These are phyloP conservation scores for Rhodomyrtus psidioides DNA, from an alignment of 441 rosid genomes.

Conservation along the genomic window DNA sequence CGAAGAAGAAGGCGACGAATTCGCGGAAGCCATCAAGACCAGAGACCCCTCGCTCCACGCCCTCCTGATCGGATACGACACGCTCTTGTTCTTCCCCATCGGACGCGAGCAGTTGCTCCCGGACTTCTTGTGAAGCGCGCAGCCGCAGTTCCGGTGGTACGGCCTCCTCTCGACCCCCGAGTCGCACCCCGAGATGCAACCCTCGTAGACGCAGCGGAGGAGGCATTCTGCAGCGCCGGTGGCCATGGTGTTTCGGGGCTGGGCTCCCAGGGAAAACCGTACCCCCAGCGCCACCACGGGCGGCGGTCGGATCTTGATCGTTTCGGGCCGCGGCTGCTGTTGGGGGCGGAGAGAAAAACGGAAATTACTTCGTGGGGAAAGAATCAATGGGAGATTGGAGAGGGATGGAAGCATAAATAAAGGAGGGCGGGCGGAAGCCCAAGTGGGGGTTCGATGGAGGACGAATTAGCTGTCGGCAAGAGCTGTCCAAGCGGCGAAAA, in stretches of 20 bases:
- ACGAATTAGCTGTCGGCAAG: not conserved
- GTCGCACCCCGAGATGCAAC: not conserved
- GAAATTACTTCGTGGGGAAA: not conserved
- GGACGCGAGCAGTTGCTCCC: not conserved
- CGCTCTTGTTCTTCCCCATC: not conserved
- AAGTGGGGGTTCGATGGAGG: not conserved
- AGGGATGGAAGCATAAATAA: not conserved
- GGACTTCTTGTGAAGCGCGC: not conserved
- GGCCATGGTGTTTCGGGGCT: not conserved
- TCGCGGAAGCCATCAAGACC: not conserved
- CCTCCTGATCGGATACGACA: conserved; percentile 5
- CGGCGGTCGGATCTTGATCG: not conserved
- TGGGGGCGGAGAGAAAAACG: not conserved
- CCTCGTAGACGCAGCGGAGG: not conserved
- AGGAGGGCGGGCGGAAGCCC: not conserved
- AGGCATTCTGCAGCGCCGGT: not conserved
- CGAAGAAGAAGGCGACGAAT: conserved; percentile 1
- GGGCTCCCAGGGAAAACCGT: not conserved
- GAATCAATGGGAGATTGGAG: accelerated
- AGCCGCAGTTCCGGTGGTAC: conserved; percentile 3
- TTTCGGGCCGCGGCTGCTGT: not conserved
- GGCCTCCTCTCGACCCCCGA: conserved; percentile 1
- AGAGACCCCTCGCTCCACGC: conserved; percentile 11
- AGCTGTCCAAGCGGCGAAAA: not conserved
- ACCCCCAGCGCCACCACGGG: not conserved